Base-by-base conservation (phyloP, 257 asterid species). In the Paulownia fortunei region DNA sequence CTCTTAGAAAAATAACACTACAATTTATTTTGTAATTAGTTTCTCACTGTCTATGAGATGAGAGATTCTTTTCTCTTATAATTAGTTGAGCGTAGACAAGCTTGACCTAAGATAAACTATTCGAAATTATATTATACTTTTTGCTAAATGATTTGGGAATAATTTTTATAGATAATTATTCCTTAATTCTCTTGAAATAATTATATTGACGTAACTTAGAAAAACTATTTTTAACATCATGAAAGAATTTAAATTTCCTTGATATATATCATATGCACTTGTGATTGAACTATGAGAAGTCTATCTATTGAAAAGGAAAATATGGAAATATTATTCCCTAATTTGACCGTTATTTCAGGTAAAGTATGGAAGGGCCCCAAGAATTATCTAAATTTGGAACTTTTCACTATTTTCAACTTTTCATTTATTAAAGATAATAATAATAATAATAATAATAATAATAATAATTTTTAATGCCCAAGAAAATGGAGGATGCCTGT, bases 301-400 rank as follows among this genome's bases (percentile, higher is more conserved):
- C n/a, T 12, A 42, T 47, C n/a, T 12, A 42, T 18, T 62, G 23
- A 51, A 46, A 9, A 44, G 11, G 8, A 61, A 39, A 21, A 36
- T 44, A 59, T 49, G 52, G 46, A 79, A 54, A 73, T 6, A 68
- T 75, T 55, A 47, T 46, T 61, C 47, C 52, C 10, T 70, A 49
- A 81, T 75, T 81, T 81, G 81, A 70, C 81, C 60, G 84, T 81
- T 76, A 81, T 70, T 76, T 76, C 71, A 41, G 79, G 81, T 76
- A 56, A 69, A 69, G 65, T 37, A 16, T 49, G 52, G 59, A 16
- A 36, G 9, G 81, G 81, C 47, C 70, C 78, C 62, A 51, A 39
- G 15, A 41, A 19, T 76, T 69, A 51, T 76, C 67, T 59, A 58
- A 69, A 39, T 71, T 66, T 51, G 41, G 79, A 54, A 73, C 27